phyloP scores from a whole-genome alignment of 257 asterid genomes.

The Rauvolfia tetraphylla region DNA sequence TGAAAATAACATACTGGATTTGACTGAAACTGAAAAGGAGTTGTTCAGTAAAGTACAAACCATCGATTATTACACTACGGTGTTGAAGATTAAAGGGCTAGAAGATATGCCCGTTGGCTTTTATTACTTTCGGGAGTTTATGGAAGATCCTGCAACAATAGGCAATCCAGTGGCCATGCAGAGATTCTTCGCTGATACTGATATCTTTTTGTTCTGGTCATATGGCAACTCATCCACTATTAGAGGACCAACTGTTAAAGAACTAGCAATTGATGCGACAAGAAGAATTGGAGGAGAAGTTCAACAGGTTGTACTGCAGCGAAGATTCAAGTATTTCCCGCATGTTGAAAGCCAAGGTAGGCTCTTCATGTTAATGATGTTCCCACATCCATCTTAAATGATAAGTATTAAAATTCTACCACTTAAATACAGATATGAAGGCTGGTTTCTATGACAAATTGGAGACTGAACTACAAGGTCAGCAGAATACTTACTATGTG shows the following conservation, averaged over 20 bases:
- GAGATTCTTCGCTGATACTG: constrained; percentile 55
- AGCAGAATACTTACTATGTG: constrained; percentile 64
- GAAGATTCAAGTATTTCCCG: constrained; percentile 75
- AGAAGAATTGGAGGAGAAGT: constrained; percentile 70
- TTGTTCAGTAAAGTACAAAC: constrained; percentile 60
- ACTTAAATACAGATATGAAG: constrained; percentile 48
- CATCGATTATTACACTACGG: constrained; percentile 77
- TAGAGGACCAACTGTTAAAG: constrained; percentile 42
- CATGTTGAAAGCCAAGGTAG: constrained; percentile 72
- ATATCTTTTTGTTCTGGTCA: constrained; percentile 76
- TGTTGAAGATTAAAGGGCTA: constrained; percentile 68
- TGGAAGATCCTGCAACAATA: constrained; percentile 69
- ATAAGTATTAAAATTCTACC: neutral
- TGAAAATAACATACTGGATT: constrained; percentile 42
- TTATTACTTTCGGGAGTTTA: constrained; percentile 72
- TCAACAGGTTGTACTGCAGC: constrained; percentile 40
- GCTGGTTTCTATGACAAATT: constrained; percentile 62
- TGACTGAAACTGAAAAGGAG: constrained; percentile 59
- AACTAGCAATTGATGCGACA: constrained; percentile 60
- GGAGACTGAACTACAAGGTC: constrained; percentile 67
- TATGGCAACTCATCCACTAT: constrained; percentile 62
- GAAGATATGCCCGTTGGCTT: constrained; percentile 72
- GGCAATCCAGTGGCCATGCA: constrained; percentile 91
- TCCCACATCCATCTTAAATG: neutral
- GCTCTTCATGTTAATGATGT: constrained; percentile 1